These are phyloP conservation scores for Capsicum pubescens DNA, from an alignment of 257 asterid species.

Conservation along the genomic window DNA sequence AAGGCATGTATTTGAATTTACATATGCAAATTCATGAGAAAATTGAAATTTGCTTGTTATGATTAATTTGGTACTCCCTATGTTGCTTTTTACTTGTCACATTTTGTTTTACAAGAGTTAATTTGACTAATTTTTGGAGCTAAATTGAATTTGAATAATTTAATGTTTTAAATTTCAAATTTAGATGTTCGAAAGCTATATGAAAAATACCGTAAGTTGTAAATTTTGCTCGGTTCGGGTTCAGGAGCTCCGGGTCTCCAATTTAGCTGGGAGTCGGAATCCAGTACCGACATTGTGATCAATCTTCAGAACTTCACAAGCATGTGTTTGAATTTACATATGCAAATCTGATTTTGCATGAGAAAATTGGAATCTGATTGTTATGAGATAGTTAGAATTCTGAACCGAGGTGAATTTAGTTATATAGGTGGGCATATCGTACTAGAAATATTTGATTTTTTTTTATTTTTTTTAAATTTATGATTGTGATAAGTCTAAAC, in stretches of 20 bases:
- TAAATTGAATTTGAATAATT: too few species aligned
- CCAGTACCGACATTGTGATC: conserved; percentile 54
- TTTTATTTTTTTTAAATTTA: not conserved
- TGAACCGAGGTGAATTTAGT: not conserved
- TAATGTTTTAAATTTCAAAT: too few species aligned
- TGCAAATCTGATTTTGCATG: not conserved
- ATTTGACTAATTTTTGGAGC: too few species aligned
- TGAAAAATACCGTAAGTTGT: not conserved
- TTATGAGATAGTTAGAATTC: not conserved
- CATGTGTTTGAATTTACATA: not conserved
- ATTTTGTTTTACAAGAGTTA: too few species aligned
- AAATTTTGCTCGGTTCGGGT: conserved; percentile 62
- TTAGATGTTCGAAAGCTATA: too few species aligned
- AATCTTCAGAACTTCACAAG: conserved; percentile 61
- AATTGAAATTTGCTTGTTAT: too few species aligned
- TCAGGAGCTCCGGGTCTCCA: conserved; percentile 52
- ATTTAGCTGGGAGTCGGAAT: conserved; percentile 56
- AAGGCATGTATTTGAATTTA: too few species aligned
- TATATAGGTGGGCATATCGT: not conserved
- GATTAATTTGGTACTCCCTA: too few species aligned
- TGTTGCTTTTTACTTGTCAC: too few species aligned
- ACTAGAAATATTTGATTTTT: not conserved
- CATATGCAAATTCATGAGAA: too few species aligned
- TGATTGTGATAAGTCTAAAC: not conserved
- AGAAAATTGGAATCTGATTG: not conserved